A percentile compares a stretch with the other conserved stretches of the same genome.
phyloP scores from a whole-genome alignment of 768 basidiomycete genomes.

The Tylopilus subfusipes region DNA sequence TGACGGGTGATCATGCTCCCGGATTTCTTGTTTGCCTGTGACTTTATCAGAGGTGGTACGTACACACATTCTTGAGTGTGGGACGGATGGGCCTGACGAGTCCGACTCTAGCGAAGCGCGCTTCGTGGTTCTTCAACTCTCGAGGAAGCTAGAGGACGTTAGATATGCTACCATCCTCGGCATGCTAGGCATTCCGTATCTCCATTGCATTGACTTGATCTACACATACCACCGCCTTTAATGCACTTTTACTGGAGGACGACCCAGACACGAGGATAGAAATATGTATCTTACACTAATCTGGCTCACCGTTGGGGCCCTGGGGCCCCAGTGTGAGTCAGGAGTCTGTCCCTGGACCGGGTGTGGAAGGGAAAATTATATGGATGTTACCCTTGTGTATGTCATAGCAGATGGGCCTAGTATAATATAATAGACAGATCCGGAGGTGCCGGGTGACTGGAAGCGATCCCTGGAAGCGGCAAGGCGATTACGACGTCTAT shows the following conservation, averaged over 20 bases:
- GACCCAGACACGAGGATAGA: constrained; percentile 8
- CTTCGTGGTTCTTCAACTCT: constrained; percentile 92
- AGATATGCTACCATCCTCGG: constrained; percentile 13
- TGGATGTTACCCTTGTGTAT: constrained; percentile 22
- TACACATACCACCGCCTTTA: constrained; percentile 28
- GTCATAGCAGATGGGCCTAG: constrained; percentile 16
- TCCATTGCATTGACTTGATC: constrained; percentile 22
- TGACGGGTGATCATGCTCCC: constrained; percentile 17
- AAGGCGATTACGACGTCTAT: constrained; percentile 18
- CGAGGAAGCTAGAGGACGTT: constrained; percentile 45
- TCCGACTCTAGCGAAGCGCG: constrained; percentile 69
- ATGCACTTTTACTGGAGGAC: constrained; percentile 18
- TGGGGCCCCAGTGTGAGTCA: neutral
- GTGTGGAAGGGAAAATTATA: constrained; percentile 23
- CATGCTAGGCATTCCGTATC: constrained; percentile 12
- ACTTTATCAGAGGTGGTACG: constrained; percentile 33
- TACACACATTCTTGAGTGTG: constrained; percentile 16
- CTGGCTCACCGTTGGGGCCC: constrained; percentile 11
- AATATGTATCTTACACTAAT: constrained; percentile 28
- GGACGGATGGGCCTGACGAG: constrained; percentile 21
- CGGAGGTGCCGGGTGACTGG: constrained; percentile 9
- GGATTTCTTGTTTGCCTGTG: constrained; percentile 15
- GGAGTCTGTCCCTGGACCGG: constrained; percentile 24
- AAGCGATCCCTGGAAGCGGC: constrained; percentile 4
- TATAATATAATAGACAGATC: constrained; percentile 16